Evolutionary conservation across 306 rosid genomes (phyloP), one percentile per base, ranked within the genome.

Genomic region (Pterocarpus santalinus): DNA sequence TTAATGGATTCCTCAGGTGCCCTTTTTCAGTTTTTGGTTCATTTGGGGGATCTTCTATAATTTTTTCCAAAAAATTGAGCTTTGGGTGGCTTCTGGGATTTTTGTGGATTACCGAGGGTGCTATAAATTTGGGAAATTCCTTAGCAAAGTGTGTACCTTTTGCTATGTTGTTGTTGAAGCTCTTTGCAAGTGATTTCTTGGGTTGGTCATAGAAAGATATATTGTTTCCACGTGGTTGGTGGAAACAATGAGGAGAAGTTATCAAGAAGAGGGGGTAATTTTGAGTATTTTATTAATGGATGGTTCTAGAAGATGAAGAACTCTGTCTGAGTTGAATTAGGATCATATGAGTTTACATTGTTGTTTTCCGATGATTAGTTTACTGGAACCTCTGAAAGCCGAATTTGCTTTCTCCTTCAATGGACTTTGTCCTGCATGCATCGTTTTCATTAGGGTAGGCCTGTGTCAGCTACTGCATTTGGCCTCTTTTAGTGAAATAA

Each of bases 381-480:
- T 64, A 16, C 67, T 46, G 64, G 43, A 81, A 77, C 63, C 15
- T 61, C 15, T 60, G 77, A 70, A 51, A 80, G 44, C 71, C 22
- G 15, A 36, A 44, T 7, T 39, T 56, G 65, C 39, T 65, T 72
- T 76, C 76, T 81, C 38, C 63, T 80, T 80, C 73, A 16, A 68
- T 33, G 16, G 49, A 73, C 70, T 72, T 55, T 52, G 51, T 39
- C 32, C 8, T 71, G 80, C 84, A 65, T 64, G 74, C 51, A 38
- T 15, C 62, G 41, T 77, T 83, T 61, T 68, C 67, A 35, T 46
- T 47, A 17, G 32, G 33, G 44, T 71, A 62, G 80, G 47, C 64
- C 28, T 71, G 11, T 66, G 46, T 67, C 62, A 35, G 77, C 84
- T 76, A 80, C 63, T 65, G 80, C 81, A 85, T 77, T 85, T 77